phyloP scores from a whole-genome alignment of 2,329 filamentous ascomycete genomes.

The Colletotrichum cereale region DNA sequence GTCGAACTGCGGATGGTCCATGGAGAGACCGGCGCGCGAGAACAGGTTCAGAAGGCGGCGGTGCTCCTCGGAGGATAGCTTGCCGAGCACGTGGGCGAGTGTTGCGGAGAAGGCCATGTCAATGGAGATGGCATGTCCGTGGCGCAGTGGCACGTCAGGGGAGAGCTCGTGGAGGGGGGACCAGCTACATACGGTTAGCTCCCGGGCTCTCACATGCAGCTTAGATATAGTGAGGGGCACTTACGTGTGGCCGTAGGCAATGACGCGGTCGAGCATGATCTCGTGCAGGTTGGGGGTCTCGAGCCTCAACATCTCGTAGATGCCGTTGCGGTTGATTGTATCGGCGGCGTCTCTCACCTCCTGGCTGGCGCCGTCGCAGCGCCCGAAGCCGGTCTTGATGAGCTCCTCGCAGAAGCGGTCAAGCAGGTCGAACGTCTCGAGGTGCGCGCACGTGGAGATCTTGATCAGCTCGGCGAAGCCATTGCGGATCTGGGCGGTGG shows the following conservation, averaged over 20 bases:
- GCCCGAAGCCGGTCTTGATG: conserved; percentile 74
- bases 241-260: conserved; percentile 79
- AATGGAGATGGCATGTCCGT: conserved; percentile 80
- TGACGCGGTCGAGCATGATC: conserved; percentile 78
- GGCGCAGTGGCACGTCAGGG: conserved; percentile 75
- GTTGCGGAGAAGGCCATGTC: conserved; percentile 83
- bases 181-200: conserved; percentile 60
- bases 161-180: conserved; percentile 79
- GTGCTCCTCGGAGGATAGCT: conserved; percentile 72
- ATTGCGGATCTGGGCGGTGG: conserved; percentile 76
- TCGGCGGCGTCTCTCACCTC: conserved; percentile 74
- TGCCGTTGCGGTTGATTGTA: conserved; percentile 76
- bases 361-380: conserved; percentile 64
- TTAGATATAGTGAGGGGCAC: conserved; percentile 41
- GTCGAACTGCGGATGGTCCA: conserved; percentile 78
- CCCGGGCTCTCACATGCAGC: conserved; percentile 20
- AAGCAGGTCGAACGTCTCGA: conserved; percentile 74
- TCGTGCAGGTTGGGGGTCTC: conserved; percentile 81
- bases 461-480: conserved; percentile 83
- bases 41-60: conserved; percentile 74
- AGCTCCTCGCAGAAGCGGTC: conserved; percentile 78
- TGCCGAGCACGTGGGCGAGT: conserved; percentile 71
- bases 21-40: conserved; percentile 76
- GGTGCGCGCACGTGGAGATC: conserved; percentile 78
- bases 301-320: conserved; percentile 79